phyloP scores from a whole-genome alignment of 371 early-diverging fungal genomes.

The Lichtheimia ornata region DNA sequence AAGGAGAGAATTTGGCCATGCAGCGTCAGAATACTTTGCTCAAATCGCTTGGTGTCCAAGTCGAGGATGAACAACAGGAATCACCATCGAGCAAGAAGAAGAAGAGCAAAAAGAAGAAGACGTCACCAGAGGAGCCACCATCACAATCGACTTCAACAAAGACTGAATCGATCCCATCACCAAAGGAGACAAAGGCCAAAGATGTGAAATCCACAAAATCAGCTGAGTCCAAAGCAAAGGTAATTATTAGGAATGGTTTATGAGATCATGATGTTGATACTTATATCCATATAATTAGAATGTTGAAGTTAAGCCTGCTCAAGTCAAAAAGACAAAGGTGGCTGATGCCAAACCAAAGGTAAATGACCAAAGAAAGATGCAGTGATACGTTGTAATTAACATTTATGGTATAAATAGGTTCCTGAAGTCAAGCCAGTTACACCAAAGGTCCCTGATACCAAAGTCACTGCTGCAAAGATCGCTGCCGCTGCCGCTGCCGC shows the following conservation, averaged over 20 bases:
- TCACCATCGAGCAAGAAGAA: constrained; percentile 12
- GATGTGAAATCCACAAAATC: too few relatives aligned
- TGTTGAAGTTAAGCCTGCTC: too few relatives aligned
- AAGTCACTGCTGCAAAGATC: constrained; percentile 48
- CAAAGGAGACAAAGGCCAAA: background rate
- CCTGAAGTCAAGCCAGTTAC: constrained; percentile 1
- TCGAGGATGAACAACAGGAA: constrained; percentile 1
- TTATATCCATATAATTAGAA: too few relatives aligned
- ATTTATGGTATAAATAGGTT: too few relatives aligned
- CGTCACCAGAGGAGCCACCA: too few relatives aligned
- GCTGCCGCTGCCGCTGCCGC: constrained; percentile 32
- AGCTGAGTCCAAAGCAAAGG: too few relatives aligned
- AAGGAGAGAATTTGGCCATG: constrained; percentile 67
- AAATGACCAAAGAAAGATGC: too few relatives aligned
- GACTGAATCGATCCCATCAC: background rate
- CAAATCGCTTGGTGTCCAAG: constrained; percentile 44
- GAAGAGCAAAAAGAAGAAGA: constrained; percentile 48
- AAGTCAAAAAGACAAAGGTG: too few relatives aligned
- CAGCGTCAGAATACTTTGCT: constrained; percentile 67
- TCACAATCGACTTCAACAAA: background rate
- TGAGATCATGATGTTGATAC: too few relatives aligned
- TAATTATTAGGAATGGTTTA: too few relatives aligned
- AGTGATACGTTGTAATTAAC: too few relatives aligned
- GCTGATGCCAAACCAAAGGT: too few relatives aligned
- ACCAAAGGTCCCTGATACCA: background rate